Conservation (phyloP, 306 rosid species). For the Quercus wislizeni region DNA sequence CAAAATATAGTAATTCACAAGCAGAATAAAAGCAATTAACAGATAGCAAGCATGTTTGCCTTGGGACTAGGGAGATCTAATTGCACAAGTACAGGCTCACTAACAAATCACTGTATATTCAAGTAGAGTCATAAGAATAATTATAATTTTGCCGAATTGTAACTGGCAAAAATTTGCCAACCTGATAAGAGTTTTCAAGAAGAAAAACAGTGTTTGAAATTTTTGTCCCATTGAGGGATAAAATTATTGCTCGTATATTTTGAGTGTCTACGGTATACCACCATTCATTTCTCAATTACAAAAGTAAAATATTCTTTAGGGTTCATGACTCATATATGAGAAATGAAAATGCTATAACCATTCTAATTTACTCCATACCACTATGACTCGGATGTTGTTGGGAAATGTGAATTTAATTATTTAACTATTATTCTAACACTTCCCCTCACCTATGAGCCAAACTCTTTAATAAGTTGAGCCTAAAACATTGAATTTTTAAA, state of each 20-base stretch:
- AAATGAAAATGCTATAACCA: neutral
- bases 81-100: neutral
- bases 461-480: no score
- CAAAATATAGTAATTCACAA: no score
- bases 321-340: neutral
- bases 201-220: neutral
- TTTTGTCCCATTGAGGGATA: neutral
- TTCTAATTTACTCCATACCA: no score
- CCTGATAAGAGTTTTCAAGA: neutral
- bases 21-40: neutral
- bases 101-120: neutral
- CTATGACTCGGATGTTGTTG: no score
- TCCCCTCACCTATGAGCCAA: no score
- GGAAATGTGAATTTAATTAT: no score
- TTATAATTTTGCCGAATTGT: neutral
- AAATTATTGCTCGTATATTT: neutral
- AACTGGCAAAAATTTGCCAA: neutral
- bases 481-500: no score
- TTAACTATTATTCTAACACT: no score
- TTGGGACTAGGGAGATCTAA: neutral
- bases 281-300: neutral
- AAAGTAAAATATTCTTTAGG: neutral
- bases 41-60: neutral
- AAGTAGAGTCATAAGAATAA: neutral
- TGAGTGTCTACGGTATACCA: neutral